Evolutionary conservation across 768 basidiomycete species (phyloP).

Genomic region (Tubosaeta sp.): DNA sequence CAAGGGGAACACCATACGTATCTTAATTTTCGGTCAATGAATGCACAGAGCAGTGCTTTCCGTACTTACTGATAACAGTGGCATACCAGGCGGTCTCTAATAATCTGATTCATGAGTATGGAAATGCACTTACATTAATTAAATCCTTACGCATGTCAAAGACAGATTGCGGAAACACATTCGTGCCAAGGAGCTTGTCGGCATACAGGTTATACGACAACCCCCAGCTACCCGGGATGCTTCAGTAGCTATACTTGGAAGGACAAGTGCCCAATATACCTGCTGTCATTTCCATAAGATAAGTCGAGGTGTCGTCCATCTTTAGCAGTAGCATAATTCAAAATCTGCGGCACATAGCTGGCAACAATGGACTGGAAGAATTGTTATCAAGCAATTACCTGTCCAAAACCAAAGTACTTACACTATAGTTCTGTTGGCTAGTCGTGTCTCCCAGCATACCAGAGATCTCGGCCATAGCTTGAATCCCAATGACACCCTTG

Average conservation of each 20-base stretch:
- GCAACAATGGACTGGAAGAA: conserved; percentile 45
- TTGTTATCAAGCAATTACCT: neutral
- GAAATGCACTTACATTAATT: neutral
- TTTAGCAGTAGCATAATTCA: conserved; percentile 46
- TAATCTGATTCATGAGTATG: neutral
- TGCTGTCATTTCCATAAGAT: conserved; percentile 52
- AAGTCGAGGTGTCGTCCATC: conserved; percentile 49
- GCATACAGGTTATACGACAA: conserved; percentile 60
- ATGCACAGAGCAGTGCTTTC: neutral
- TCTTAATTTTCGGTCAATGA: conserved; percentile 4
- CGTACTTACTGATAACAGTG: conserved; percentile 13
- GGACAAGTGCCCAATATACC: conserved; percentile 24
- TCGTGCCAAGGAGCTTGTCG: conserved; percentile 52
- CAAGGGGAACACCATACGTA: conserved; percentile 19
- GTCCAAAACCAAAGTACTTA: conserved; percentile 3
- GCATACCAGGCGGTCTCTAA: conserved; percentile 17
- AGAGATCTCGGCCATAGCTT: conserved; percentile 58
- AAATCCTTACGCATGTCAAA: conserved; percentile 17
- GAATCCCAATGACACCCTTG: conserved; percentile 66
- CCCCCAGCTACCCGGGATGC: conserved; percentile 43
- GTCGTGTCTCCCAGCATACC: conserved; percentile 36
- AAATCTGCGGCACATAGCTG: conserved; percentile 51
- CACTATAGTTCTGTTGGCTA: conserved; percentile 40
- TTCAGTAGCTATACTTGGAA: neutral
- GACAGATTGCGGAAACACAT: conserved; percentile 38